Conservation (phyloP, 768 basidiomycete genomes). For the Tubosaeta brunneosetosa region DNA sequence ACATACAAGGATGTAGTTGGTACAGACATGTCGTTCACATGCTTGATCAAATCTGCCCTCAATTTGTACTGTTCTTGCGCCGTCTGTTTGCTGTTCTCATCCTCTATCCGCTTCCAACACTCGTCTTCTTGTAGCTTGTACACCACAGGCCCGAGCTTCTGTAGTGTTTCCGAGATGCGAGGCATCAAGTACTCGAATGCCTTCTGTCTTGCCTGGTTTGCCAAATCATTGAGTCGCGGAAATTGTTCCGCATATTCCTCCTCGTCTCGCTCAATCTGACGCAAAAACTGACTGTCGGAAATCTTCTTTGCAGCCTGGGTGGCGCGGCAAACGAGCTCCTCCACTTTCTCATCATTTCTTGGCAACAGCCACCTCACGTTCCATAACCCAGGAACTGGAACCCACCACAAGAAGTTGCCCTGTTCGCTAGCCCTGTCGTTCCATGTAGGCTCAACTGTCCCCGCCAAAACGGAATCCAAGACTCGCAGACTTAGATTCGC, state of each 20-base stretch:
- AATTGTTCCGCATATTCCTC: neutral
- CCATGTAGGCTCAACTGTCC: neutral
- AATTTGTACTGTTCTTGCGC: neutral
- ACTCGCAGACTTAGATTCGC: neutral
- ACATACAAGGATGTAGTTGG: constrained; percentile 3
- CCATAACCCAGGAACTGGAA: too few relatives aligned
- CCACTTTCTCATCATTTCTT: neutral
- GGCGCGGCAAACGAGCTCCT: constrained; percentile 4
- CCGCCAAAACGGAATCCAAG: constrained; percentile 3
- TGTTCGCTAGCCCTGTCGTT: neutral
- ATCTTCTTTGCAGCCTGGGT: neutral
- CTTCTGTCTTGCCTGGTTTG: neutral
- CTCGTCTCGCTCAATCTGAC: neutral
- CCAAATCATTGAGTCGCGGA: constrained; percentile 1
- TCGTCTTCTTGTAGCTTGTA: constrained; percentile 8
- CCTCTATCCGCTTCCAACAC: neutral
- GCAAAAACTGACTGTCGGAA: constrained; percentile 15
- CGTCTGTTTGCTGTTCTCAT: neutral
- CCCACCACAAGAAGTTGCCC: too few relatives aligned
- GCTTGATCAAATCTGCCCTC: constrained; percentile 16
- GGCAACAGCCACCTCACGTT: too few relatives aligned
- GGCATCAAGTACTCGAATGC: constrained; percentile 1
- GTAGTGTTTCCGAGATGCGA: neutral
- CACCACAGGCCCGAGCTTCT: constrained; percentile 5
- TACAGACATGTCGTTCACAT: constrained; percentile 18